Conservation (phyloP, 352 stramenopile genomes). For the Phytophthora multivora region DNA sequence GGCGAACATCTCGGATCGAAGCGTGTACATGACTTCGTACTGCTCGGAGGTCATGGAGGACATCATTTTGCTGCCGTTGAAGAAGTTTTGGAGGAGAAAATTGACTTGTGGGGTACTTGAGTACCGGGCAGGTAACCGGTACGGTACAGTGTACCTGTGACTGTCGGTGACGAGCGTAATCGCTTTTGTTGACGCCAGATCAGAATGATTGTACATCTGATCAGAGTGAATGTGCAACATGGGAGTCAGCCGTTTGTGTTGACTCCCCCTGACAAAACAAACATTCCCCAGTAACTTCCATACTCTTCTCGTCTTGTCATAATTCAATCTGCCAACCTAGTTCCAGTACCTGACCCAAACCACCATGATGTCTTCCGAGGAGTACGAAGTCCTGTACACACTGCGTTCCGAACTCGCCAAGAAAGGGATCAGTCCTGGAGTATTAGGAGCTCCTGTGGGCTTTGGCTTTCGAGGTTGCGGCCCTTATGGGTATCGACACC, state of each 20-base stretch:
- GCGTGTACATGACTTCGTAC: slow-evolving; percentile 22
- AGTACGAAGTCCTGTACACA: slow-evolving; percentile 59
- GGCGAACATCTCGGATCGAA: slow-evolving; percentile 26
- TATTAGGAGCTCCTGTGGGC: slow-evolving; percentile 38
- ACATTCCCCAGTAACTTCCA: too few relatives aligned
- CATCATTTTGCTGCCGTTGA: slow-evolving; percentile 1
- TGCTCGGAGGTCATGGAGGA: slow-evolving; percentile 10
- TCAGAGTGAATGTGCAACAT: slow-evolving; percentile 16
- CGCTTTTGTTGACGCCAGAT: slow-evolving; percentile 4
- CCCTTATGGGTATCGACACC: background rate
- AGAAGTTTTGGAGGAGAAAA: background rate
- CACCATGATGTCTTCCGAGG: slow-evolving; percentile 26
- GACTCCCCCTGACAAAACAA: too few relatives aligned
- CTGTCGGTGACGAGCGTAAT: too few relatives aligned
- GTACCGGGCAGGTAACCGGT: too few relatives aligned
- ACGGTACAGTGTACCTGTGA: too few relatives aligned
- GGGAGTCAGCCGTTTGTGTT: background rate
- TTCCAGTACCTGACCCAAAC: too few relatives aligned
- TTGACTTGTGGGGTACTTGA: slow-evolving; percentile 7
- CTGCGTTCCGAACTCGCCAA: slow-evolving; percentile 53
- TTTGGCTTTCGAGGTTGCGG: slow-evolving; percentile 2
- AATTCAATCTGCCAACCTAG: too few relatives aligned
- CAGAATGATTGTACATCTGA: background rate
- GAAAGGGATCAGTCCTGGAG: slow-evolving; percentile 35
- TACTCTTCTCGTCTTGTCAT: too few relatives aligned